Conservation (phyloP, 2,329 filamentous ascomycete species). For the Spiromastix sp. region DNA sequence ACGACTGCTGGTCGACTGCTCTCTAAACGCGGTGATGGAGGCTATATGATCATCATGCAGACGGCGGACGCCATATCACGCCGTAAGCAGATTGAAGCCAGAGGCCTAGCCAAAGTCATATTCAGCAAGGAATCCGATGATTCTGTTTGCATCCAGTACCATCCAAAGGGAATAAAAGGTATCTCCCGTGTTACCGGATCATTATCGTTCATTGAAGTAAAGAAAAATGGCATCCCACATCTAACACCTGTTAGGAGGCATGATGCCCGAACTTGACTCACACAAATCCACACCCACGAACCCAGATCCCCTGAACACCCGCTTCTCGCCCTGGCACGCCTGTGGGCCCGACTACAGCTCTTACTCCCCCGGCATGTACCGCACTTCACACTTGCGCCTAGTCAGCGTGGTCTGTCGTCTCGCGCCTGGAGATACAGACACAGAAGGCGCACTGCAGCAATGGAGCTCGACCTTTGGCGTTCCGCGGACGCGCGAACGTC, state of each 20-base stretch:
- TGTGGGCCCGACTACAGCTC: slow-evolving; percentile 26
- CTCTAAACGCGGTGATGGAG: slow-evolving; percentile 33
- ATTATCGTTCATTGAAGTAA: not conserved
- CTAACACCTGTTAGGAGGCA: slow-evolving; percentile 30
- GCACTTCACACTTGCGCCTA: slow-evolving; percentile 25
- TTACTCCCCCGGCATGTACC: slow-evolving; percentile 29
- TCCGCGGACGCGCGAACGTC: slow-evolving; percentile 9
- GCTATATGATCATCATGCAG: slow-evolving; percentile 42
- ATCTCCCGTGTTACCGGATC: not conserved
- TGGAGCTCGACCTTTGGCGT: slow-evolving; percentile 33
- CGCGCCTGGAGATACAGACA: slow-evolving; percentile 25
- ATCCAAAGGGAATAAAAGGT: slow-evolving; percentile 34
- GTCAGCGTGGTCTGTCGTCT: slow-evolving; percentile 26
- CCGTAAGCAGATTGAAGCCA: slow-evolving; percentile 27
- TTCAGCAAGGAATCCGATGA: slow-evolving; percentile 25
- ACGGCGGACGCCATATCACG: slow-evolving; percentile 29
- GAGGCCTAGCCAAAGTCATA: slow-evolving; percentile 27
- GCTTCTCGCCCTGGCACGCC: slow-evolving; percentile 37
- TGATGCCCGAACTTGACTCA: slow-evolving; percentile 36
- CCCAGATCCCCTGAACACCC: slow-evolving; percentile 26
- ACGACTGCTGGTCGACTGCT: slow-evolving; percentile 34
- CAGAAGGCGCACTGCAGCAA: slow-evolving; percentile 26
- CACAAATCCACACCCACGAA: slow-evolving; percentile 24
- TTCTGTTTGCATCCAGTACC: slow-evolving; percentile 32
- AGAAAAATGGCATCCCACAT: not conserved